Evolutionary conservation across 2,329 filamentous ascomycete species (phyloP).

Genomic region (Pezicula neosporulosa): DNA sequence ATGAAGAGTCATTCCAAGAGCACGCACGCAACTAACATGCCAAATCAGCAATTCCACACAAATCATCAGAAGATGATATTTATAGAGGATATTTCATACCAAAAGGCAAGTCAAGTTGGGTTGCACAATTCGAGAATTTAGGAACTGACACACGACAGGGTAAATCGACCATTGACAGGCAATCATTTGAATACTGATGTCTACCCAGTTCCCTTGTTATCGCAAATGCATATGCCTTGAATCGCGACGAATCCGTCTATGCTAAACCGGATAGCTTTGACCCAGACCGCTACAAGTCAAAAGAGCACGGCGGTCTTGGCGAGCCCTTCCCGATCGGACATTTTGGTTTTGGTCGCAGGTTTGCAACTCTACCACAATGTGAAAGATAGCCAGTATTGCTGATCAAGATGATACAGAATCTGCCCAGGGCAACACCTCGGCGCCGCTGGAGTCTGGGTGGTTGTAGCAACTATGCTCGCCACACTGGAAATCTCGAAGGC

Average conservation of each 20-base stretch:
- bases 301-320: conserved; percentile 32
- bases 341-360: conserved; percentile 46
- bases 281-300: conserved; percentile 37
- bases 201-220: conserved; percentile 30
- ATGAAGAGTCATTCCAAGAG: background rate
- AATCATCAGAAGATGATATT: conserved; percentile 46
- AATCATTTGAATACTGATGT: background rate
- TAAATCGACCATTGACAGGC: too few species aligned
- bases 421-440: conserved; percentile 48
- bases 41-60: conserved; percentile 49
- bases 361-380: background rate
- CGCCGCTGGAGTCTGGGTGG: conserved; percentile 37
- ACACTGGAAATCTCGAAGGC: conserved; percentile 31
- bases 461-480: conserved; percentile 35
- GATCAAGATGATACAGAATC: conserved; percentile 26
- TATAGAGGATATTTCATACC: conserved; percentile 54
- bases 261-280: conserved; percentile 38
- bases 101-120: conserved; percentile 37
- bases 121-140: conserved; percentile 13
- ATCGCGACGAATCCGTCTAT: conserved; percentile 42
- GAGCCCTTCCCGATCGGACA: conserved; percentile 43
- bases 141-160: too few species aligned
- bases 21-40: background rate
- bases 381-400: background rate
- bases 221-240: conserved; percentile 49